These are phyloP conservation scores for Apiotrichum sp. DNA, from an alignment of 1,284 basidiomycete genomes.

Conservation along the genomic window DNA sequence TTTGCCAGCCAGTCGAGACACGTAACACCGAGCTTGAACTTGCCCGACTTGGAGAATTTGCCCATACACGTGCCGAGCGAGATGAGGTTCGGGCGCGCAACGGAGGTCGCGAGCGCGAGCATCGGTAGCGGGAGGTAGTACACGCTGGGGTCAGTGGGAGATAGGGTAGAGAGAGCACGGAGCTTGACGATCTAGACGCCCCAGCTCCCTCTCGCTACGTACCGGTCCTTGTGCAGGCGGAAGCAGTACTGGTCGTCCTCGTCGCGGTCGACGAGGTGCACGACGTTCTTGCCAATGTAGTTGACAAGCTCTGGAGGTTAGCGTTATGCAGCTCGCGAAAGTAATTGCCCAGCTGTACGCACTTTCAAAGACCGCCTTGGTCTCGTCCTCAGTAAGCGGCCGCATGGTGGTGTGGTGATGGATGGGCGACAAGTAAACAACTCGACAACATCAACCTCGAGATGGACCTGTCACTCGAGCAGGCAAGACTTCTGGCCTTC, in stretches of 20 bases:
- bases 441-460: too few species aligned
- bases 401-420: conserved; percentile 27
- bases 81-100: conserved; percentile 87
- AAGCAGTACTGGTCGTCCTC: conserved; percentile 64
- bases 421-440: too few species aligned
- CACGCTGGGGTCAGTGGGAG: conserved; percentile 49
- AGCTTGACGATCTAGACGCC: background rate
- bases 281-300: conserved; percentile 50
- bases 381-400: conserved; percentile 49
- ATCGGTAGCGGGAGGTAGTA: conserved; percentile 90
- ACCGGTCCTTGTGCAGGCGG: conserved; percentile 77
- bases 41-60: conserved; percentile 95
- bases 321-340: background rate
- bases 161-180: too few species aligned
- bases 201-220: conserved; percentile 5
- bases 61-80: conserved; percentile 95
- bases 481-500: too few species aligned
- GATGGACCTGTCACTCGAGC: too few species aligned
- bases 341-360: conserved; percentile 11
- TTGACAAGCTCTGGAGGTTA: conserved; percentile 44
- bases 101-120: conserved; percentile 86
- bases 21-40: conserved; percentile 96
- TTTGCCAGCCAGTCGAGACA: conserved; percentile 88
- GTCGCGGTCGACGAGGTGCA: conserved; percentile 48
- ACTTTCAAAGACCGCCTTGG: conserved; percentile 50